These are phyloP conservation scores for Gleditsia sinensis DNA, from an alignment of 306 rosid genomes.

Conservation along the genomic window DNA sequence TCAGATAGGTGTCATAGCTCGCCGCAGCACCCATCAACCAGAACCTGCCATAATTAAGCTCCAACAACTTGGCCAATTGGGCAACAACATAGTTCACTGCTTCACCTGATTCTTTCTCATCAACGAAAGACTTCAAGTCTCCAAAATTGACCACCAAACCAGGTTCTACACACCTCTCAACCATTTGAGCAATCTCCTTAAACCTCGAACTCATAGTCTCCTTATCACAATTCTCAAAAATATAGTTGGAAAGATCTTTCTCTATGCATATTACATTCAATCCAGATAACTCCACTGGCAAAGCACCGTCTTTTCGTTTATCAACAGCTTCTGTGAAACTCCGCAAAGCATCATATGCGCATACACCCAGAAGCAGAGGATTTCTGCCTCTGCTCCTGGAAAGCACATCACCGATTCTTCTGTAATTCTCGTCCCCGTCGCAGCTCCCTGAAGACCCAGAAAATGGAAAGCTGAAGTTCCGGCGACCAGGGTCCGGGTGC, in stretches of 20 bases:
- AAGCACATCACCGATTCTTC: conserved; percentile 61
- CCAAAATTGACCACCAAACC: conserved; percentile 80
- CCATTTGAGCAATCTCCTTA: conserved; percentile 44
- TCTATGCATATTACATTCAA: conserved; percentile 51
- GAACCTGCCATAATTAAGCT: conserved; percentile 56
- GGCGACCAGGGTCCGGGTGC: conserved; percentile 34
- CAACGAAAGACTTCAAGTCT: conserved; percentile 66
- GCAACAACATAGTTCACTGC: conserved; percentile 43
- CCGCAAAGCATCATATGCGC: conserved; percentile 59
- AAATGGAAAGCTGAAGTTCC: conserved; percentile 40
- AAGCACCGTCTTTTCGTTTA: conserved; percentile 43
- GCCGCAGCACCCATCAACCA: conserved; percentile 83
- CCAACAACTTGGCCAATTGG: conserved; percentile 53
- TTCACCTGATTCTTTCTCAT: conserved; percentile 34
- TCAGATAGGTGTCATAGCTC: conserved; percentile 76
- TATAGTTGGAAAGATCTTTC: conserved; percentile 43
- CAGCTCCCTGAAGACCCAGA: conserved; percentile 24
- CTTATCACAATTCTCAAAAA: conserved; percentile 37
- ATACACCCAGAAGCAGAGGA: conserved; percentile 83
- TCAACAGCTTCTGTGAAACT: conserved; percentile 52
- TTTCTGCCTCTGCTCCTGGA: conserved; percentile 54
- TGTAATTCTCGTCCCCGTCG: conserved; percentile 48
- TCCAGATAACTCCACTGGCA: conserved; percentile 63
- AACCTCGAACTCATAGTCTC: conserved; percentile 42
- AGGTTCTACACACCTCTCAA: conserved; percentile 53